Percentiles rank a stretch among this genome's conserved stretches.
phyloP scores from a whole-genome alignment of 192 early-diverging fungal species.

The Entomortierella lignicola region DNA sequence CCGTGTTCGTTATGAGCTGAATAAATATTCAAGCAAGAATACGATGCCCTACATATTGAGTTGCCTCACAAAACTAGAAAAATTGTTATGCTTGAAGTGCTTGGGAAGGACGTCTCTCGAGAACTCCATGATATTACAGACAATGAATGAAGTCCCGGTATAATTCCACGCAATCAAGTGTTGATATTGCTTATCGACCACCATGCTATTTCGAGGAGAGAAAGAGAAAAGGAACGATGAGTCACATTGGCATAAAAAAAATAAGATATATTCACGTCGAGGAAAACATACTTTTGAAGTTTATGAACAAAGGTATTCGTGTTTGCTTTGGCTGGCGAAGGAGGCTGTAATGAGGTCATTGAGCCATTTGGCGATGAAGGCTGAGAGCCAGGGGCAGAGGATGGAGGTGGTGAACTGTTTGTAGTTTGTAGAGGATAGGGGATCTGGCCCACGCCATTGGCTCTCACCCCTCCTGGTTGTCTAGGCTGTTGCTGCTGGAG shows the following conservation, averaged over 20 bases:
- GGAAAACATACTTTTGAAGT: conserved; percentile 61
- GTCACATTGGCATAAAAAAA: background rate
- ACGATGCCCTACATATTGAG: conserved; percentile 75
- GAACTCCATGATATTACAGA: conserved; percentile 92
- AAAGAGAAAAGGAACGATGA: background rate
- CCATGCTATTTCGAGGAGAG: conserved; percentile 63
- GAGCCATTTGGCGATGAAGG: conserved; percentile 43
- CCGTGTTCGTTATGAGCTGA: background rate
- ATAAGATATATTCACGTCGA: background rate
- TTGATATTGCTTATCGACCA: conserved; percentile 86
- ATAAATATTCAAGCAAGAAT: background rate
- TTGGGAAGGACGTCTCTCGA: conserved; percentile 90
- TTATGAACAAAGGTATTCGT: conserved; percentile 71
- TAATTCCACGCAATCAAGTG: conserved; percentile 93
- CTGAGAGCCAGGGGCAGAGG: conserved; percentile 54
- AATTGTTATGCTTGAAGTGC: conserved; percentile 96
- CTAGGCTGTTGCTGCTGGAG: conserved; percentile 23
- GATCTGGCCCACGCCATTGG: conserved; percentile 41
- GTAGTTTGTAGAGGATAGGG: conserved; percentile 44
- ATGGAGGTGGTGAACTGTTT: conserved; percentile 44
- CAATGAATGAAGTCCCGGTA: conserved; percentile 88
- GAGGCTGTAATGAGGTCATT: conserved; percentile 57
- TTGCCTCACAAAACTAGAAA: conserved; percentile 90
- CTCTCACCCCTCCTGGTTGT: conserved; percentile 39
- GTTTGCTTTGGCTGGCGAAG: conserved; percentile 58